Conservation (phyloP, 768 basidiomycete genomes). For the Dentipellis sp. region DNA sequence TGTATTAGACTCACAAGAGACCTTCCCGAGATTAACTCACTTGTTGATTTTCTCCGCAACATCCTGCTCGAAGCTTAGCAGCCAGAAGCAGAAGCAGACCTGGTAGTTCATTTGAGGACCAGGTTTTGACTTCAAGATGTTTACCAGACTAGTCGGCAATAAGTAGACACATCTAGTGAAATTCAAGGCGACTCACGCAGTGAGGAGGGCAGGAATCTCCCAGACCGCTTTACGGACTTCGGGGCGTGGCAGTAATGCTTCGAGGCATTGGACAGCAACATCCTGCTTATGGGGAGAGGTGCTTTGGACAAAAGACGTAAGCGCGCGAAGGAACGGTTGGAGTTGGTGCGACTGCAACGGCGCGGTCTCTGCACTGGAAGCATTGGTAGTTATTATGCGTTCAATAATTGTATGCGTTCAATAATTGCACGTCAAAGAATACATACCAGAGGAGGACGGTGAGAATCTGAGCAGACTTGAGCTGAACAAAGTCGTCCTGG, state of each 20-base stretch:
- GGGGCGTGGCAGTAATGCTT: slow-evolving; percentile 73
- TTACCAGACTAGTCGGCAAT: slow-evolving; percentile 50
- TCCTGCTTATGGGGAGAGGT: slow-evolving; percentile 65
- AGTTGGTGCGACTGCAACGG: slow-evolving; percentile 20
- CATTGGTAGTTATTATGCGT: background rate
- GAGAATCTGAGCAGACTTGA: slow-evolving; percentile 82
- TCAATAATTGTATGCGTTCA: background rate
- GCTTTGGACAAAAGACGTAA: slow-evolving; percentile 23
- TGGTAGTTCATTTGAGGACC: slow-evolving; percentile 95
- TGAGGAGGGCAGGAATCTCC: slow-evolving; percentile 57
- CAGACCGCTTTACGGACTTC: slow-evolving; percentile 78
- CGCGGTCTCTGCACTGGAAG: slow-evolving; percentile 19
- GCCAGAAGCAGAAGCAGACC: slow-evolving; percentile 87
- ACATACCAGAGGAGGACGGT: slow-evolving; percentile 74
- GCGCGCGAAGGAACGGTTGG: slow-evolving; percentile 25
- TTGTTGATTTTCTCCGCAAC: slow-evolving; percentile 83
- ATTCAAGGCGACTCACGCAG: slow-evolving; percentile 39
- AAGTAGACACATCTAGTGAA: background rate
- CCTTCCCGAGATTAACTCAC: slow-evolving; percentile 31
- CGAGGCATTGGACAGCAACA: slow-evolving; percentile 85
- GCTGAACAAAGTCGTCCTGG: slow-evolving; percentile 91
- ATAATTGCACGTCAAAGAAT: background rate
- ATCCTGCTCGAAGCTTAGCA: slow-evolving; percentile 83
- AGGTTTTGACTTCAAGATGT: slow-evolving; percentile 72
- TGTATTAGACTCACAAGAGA: background rate